phyloP scores from a whole-genome alignment of 495 filamentous ascomycete genomes.

The Jackrogersella minutella region DNA sequence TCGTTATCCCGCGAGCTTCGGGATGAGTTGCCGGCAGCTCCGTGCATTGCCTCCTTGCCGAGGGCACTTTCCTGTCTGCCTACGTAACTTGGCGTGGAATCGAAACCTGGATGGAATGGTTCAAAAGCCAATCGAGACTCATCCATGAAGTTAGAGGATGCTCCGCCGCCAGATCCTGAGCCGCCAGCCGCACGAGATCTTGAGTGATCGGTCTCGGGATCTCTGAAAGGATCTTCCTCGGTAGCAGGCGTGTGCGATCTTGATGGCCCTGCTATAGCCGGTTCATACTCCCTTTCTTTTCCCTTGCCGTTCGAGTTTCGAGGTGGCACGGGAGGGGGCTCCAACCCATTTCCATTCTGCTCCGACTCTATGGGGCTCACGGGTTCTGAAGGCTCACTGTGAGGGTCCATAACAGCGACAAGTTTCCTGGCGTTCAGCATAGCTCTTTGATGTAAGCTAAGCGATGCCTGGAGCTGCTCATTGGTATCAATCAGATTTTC shows the following conservation, averaged over 20 bases:
- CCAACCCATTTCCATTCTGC: slow-evolving; percentile 26
- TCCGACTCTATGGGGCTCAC: slow-evolving; percentile 39
- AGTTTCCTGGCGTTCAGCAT: slow-evolving; percentile 75
- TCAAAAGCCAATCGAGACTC: slow-evolving; percentile 52
- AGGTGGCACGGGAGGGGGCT: slow-evolving; percentile 32
- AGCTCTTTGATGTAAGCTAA: slow-evolving; percentile 82
- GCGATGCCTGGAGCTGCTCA: slow-evolving; percentile 79
- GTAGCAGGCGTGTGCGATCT: slow-evolving; percentile 46
- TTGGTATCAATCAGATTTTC: slow-evolving; percentile 93
- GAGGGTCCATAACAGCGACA: slow-evolving; percentile 30
- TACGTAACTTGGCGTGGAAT: slow-evolving; percentile 46
- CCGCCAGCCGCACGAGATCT: slow-evolving; percentile 28
- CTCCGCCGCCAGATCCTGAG: slow-evolving; percentile 27
- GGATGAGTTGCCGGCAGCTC: slow-evolving; percentile 15
- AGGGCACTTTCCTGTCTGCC: slow-evolving; percentile 48
- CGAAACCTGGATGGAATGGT: slow-evolving; percentile 63
- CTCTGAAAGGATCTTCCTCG: slow-evolving; percentile 58
- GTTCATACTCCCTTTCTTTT: slow-evolving; percentile 47
- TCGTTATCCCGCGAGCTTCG: slow-evolving; percentile 23
- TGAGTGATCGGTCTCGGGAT: slow-evolving; percentile 47
- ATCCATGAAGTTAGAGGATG: slow-evolving; percentile 29
- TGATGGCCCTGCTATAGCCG: slow-evolving; percentile 47
- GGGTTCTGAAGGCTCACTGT: slow-evolving; percentile 11
- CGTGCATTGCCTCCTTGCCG: slow-evolving; percentile 50
- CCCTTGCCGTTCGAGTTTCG: slow-evolving; percentile 53